These are phyloP conservation scores for Diaporthe ilicicola DNA, from an alignment of 2,329 filamentous ascomycete species.

Conservation along the genomic window DNA sequence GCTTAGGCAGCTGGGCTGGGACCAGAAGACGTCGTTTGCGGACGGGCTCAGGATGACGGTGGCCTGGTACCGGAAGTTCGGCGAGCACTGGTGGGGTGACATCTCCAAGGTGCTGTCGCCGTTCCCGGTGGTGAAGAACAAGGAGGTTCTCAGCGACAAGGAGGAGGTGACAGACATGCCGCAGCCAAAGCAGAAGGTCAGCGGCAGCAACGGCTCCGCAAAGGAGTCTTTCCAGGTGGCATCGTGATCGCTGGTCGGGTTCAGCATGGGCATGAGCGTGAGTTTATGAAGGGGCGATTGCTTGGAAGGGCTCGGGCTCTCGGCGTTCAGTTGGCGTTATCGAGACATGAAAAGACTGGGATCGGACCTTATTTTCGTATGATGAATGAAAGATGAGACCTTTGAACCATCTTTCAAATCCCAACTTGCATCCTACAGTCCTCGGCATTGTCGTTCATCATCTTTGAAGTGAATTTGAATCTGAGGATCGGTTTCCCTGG, in stretches of 20 bases:
- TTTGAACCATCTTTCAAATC: not conserved
- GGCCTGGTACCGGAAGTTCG: conserved; percentile 74
- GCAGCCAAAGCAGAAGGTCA: conserved; percentile 33
- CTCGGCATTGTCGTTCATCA: not conserved
- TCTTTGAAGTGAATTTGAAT: no score
- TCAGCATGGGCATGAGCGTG: conserved; percentile 8
- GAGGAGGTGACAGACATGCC: conserved; percentile 47
- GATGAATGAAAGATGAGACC: conserved; percentile 12
- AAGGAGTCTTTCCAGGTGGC: conserved; percentile 9
- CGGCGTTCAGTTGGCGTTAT: conserved; percentile 11
- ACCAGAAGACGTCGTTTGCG: conserved; percentile 70
- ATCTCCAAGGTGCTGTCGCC: conserved; percentile 74
- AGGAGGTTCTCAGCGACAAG: conserved; percentile 62
- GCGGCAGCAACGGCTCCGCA: not conserved
- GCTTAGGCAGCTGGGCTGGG: conserved; percentile 73
- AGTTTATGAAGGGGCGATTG: not conserved
- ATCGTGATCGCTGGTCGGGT: not conserved
- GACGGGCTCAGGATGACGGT: conserved; percentile 72
- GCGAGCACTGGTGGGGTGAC: conserved; percentile 76
- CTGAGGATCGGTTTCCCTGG: no score
- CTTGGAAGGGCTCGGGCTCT: not conserved
- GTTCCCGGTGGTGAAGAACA: conserved; percentile 68
- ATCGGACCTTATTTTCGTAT: conserved; percentile 1
- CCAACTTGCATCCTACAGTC: not conserved
- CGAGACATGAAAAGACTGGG: not conserved